Conservation (phyloP, 805 yeast species). For the Schwanniomyces yamadae region DNA sequence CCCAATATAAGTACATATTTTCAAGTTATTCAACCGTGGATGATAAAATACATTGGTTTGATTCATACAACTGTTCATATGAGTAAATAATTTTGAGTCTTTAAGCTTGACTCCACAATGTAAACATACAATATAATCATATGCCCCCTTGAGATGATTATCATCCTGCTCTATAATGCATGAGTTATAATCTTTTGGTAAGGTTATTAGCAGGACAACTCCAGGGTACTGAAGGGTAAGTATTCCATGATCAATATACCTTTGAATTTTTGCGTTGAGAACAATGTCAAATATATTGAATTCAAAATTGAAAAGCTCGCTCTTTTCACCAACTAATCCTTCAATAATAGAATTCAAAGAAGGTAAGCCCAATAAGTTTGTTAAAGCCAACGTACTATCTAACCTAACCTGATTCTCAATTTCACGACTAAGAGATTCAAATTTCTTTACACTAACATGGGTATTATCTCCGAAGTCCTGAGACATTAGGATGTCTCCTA, state of each 20-base stretch:
- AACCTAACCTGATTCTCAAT: conserved; percentile 15
- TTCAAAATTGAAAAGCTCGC: conserved; percentile 16
- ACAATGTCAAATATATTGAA: conserved; percentile 21
- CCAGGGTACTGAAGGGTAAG: conserved; percentile 52
- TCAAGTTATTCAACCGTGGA: conserved; percentile 24
- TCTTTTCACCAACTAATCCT: conserved; percentile 4
- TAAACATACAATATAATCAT: conserved; percentile 31
- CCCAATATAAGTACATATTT: conserved; percentile 24
- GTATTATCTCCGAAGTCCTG: conserved; percentile 24
- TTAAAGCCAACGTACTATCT: conserved; percentile 23
- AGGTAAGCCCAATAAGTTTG: conserved; percentile 24
- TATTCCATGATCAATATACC: conserved; percentile 19
- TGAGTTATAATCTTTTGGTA: conserved; percentile 44
- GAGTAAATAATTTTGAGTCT: conserved; percentile 25
- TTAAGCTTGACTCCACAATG: conserved; percentile 28
- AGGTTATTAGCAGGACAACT: conserved; percentile 47
- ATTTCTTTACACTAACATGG: conserved; percentile 13
- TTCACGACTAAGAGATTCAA: conserved; percentile 16
- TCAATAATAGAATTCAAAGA: conserved; percentile 18
- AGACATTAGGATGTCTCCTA: conserved; percentile 35
- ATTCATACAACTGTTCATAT: conserved; percentile 23
- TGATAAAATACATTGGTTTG: conserved; percentile 26
- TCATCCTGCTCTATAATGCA: conserved; percentile 23
- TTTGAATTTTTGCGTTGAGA: conserved; percentile 25
- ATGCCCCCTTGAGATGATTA: conserved; percentile 11